A percentile compares a stretch with the other conserved stretches of the same genome.
Conservation (phyloP, 2,329 filamentous ascomycete genomes). For the Beauveria rudraprayagi region DNA sequence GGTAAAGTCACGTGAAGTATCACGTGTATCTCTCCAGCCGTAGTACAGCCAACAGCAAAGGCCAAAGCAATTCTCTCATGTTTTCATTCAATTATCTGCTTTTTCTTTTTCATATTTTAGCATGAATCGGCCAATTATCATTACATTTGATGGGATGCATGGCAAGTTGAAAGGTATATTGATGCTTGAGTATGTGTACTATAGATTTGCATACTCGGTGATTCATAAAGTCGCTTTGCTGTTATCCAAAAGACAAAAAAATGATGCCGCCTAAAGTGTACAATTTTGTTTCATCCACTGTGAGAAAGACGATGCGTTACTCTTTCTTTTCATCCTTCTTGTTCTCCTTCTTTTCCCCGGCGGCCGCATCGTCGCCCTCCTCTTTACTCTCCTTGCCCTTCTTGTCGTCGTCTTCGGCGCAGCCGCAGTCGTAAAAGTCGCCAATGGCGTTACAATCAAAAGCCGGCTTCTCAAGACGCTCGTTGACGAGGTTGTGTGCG, state of each 20-base stretch:
- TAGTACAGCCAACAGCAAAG: not conserved
- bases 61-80: not conserved
- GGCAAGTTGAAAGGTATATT: not conserved
- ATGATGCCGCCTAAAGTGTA: not conserved
- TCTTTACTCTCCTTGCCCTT: conserved; percentile 17
- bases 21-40: not conserved
- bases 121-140: not conserved
- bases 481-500: conserved; percentile 60
- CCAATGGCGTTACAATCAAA: conserved; percentile 63
- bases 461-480: conserved; percentile 49
- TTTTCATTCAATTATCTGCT: not conserved
- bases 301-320: not conserved
- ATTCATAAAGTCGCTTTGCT: not conserved
- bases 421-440: conserved; percentile 65
- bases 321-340: not conserved
- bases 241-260: not conserved
- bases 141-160: not conserved
- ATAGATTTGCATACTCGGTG: not conserved
- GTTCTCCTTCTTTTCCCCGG: not conserved
- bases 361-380: not conserved
- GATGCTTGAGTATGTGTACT: not conserved
- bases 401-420: conserved; percentile 53
- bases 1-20: conserved; percentile 1
- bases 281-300: not conserved
- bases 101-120: not conserved